Evolutionary conservation across 2,329 filamentous ascomycete species (phyloP).

Genomic region (Xylaria sp.): DNA sequence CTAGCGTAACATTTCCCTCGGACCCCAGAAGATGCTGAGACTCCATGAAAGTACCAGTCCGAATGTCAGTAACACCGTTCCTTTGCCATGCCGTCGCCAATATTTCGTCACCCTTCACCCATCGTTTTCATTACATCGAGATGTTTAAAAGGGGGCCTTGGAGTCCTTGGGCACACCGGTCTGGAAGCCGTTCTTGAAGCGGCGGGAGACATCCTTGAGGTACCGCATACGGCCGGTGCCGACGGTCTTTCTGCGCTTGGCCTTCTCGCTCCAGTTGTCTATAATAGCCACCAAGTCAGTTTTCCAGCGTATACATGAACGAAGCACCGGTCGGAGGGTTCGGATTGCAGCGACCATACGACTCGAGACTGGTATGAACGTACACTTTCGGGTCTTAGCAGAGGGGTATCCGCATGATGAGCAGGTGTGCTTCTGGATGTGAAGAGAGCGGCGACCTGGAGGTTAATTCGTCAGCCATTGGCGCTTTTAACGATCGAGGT

Average conservation of each 20-base stretch:
- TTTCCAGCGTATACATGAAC: constrained; percentile 13
- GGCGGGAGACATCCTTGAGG: constrained; percentile 90
- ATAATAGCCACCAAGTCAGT: constrained; percentile 47
- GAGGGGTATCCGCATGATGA: constrained; percentile 94
- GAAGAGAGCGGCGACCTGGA: constrained; percentile 91
- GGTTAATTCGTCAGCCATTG: constrained; percentile 21
- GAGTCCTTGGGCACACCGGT: constrained; percentile 81
- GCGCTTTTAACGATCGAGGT: not conserved
- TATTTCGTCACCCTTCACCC: constrained; percentile 50
- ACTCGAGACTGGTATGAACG: constrained; percentile 52
- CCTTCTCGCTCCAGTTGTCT: constrained; percentile 99
- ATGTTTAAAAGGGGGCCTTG: constrained; percentile 64
- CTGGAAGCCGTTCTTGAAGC: constrained; percentile 99
- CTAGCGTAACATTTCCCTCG: constrained; percentile 48
- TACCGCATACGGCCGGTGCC: constrained; percentile 96
- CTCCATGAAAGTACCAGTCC: constrained; percentile 50
- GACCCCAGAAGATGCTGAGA: constrained; percentile 45
- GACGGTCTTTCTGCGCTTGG: constrained; percentile 99
- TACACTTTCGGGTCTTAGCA: constrained; percentile 99
- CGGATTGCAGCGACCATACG: constrained; percentile 37
- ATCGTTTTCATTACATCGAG: constrained; percentile 46
- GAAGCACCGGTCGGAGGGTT: constrained; percentile 11
- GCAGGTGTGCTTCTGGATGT: constrained; percentile 99
- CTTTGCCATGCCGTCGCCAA: constrained; percentile 51
- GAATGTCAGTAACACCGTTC: constrained; percentile 51